Base-by-base conservation (phyloP, 2,329 filamentous ascomycete species). In the Pezicula radicicola region DNA sequence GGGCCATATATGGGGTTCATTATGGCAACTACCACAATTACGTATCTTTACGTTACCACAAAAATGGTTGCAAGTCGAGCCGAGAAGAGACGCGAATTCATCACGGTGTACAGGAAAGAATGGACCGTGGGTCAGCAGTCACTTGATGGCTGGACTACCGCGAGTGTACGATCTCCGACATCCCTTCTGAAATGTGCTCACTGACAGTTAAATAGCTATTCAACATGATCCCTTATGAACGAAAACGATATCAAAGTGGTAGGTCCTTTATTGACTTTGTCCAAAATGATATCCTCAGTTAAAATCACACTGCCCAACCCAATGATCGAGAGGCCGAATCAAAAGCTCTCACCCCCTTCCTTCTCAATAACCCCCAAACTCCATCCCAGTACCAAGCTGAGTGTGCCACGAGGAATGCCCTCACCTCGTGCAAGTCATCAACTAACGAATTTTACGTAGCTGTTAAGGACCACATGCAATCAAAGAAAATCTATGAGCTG, bases 1-100 rank as follows among this genome's bases (percentile, higher is more conserved):
- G 84, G 85, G 57, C 70, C 75, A 10, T 86, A 81, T 54, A 80
- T 84, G 74, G 72, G 73, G 4, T 66, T 81, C 46, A 72, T 77
- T 28, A 68, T 79, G 48, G 68, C 71, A 6, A 66, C 71, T 28
- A 74, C 75, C 18, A 71, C 71, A 15, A 60, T 77, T 19, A 63
- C 76, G 10, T 85, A 83, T 61, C 63, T 83, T 41, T 82, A 76
- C 66, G 67, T 76, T 46, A 74, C 77, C 47, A 63, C 67, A 12
- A 70, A 70, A 48, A 52, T 72, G 28, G 63, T 67, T 21, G 58
- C 65, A 21, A 58, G 60, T 39, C 62, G 61, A 55, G 62, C 64
- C 21, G 54, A 59, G 10, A 67, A 65, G 39, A 61, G 70, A 37
- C 65, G 69, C 8, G 61, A 68, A 21, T 69, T 66, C 50, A 66